Evolutionary conservation across 768 basidiomycete genomes (phyloP).

Genomic region (Russula ochroleuca): DNA sequence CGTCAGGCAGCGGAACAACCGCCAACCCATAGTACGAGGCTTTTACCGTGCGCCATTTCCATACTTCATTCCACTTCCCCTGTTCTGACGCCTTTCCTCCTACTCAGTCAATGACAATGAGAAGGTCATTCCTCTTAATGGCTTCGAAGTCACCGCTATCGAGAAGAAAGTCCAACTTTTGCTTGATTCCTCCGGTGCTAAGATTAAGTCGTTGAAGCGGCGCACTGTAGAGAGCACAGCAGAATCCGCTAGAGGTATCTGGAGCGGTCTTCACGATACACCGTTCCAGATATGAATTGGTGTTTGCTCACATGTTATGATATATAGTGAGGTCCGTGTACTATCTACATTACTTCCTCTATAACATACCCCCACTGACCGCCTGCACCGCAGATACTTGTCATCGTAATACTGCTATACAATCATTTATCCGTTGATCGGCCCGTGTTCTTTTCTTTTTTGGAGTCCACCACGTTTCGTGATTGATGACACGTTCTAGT

Average conservation of each 20-base stretch:
- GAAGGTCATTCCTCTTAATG: conserved; percentile 81
- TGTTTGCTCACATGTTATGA: conserved; percentile 1
- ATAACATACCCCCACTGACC: background rate
- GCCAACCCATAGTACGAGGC: conserved; percentile 77
- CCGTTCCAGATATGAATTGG: conserved; percentile 48
- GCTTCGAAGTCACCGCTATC: conserved; percentile 68
- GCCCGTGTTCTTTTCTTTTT: background rate
- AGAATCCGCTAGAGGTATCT: conserved; percentile 81
- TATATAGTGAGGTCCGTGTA: conserved; percentile 12
- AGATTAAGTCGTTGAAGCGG: conserved; percentile 75
- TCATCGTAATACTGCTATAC: background rate
- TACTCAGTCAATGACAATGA: conserved; percentile 74
- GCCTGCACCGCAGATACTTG: conserved; percentile 3
- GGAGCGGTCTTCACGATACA: conserved; percentile 81
- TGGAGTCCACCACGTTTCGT: conserved; percentile 9
- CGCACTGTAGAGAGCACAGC: conserved; percentile 71
- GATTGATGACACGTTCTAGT: conserved; percentile 15
- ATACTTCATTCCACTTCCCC: background rate
- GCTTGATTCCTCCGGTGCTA: conserved; percentile 82
- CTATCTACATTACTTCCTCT: background rate
- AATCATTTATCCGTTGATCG: background rate
- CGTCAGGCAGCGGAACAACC: conserved; percentile 66
- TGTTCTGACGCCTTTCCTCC: conserved; percentile 14
- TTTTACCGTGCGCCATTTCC: conserved; percentile 60
- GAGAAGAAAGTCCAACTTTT: conserved; percentile 76